Percentiles rank a stretch among this genome's conserved stretches.
These are phyloP conservation scores for Parsonsia alboflavescens DNA, from an alignment of 257 asterid species.

Conservation along the genomic window DNA sequence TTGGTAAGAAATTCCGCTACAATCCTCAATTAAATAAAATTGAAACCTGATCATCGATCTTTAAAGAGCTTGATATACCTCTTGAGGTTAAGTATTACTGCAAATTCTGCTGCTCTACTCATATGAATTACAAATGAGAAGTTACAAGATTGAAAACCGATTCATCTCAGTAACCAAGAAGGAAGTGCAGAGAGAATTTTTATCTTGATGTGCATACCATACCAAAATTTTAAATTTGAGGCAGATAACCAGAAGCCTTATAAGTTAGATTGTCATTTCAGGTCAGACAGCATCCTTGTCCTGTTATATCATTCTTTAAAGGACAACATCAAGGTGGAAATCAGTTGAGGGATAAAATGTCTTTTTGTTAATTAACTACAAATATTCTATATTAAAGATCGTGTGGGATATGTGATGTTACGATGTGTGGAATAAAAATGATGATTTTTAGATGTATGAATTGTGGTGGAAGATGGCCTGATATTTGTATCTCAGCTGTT, in stretches of 20 bases:
- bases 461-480: not conserved
- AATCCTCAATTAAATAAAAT: not conserved
- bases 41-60: not conserved
- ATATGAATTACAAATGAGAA: not conserved
- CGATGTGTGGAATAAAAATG: not conserved
- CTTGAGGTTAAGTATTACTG: not conserved
- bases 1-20: not conserved
- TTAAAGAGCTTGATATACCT: not conserved
- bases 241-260: not conserved
- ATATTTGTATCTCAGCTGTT: not conserved
- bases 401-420: not conserved
- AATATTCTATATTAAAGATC: not conserved
- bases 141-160: not conserved
- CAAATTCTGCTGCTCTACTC: not conserved
- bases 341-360: not conserved
- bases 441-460: not conserved
- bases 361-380: not conserved
- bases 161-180: not conserved
- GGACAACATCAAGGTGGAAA: not conserved
- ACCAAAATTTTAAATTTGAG: not conserved
- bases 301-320: not conserved
- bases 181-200: not conserved
- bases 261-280: not conserved
- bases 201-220: not conserved
- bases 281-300: not conserved